Evolutionary conservation across 768 basidiomycete genomes (phyloP), one percentile per base, ranked within the genome.

Genomic region (Phanerodontia chrysosporium): DNA sequence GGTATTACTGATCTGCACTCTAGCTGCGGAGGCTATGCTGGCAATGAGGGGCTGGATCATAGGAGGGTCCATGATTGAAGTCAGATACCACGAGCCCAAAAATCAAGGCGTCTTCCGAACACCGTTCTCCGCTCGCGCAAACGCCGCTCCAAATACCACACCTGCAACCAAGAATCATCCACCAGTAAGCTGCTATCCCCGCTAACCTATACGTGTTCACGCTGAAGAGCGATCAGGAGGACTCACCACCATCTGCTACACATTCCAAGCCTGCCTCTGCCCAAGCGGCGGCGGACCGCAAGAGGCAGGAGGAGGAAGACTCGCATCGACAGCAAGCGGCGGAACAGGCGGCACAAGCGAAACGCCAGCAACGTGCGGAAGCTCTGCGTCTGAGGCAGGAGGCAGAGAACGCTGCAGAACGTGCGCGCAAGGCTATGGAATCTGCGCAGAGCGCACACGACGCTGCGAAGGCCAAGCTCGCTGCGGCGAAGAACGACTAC

Each of bases 81-180:
- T 61, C 25, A 44, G 59, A 16, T 60, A 55, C 49, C 48, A 60
- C 44, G 59, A 55, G 27, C 59, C 59, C 2, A 49, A 24, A 6
- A 5, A 24, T 27, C 53, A 48, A 29, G 21, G n/a, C 8, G 25
- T 46, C 29, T 49, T 49, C 18, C 39, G 39, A 22, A 35, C 52
- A 39, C 22, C 49, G 29, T n/a, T 46, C 30, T 39, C 6, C 16
- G 29, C 30, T 13, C 7, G 32, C 6, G 32, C 7, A 7, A 13
- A 13, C 32, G 32, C 7, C 32, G 6, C 32, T 35, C 7, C 32
- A 35, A 35, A 35, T 13, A 21, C 30, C 32, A 29, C 30, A 29
- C 22, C 32, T 5, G 5, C 44, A 18, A 7, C 18, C 18, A 7
- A n/a, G 6, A 45, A 18, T 45, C 44, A 5, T 35, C 13, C 32